Conservation (phyloP, 2,329 filamentous ascomycete species). For the Stachybotrys echinatus region DNA sequence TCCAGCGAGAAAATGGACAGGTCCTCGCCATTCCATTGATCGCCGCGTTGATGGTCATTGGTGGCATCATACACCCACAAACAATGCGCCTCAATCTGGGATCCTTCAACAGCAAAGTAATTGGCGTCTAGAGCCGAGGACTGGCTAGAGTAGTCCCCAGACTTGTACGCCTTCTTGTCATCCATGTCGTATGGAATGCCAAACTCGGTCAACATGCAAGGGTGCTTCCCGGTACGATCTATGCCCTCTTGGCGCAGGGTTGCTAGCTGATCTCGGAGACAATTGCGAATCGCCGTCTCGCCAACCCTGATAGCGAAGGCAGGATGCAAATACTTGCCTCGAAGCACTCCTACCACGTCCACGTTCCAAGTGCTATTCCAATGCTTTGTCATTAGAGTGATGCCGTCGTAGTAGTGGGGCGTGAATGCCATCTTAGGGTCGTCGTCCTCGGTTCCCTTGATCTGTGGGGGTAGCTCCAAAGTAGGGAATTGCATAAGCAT, state of each 20-base stretch:
- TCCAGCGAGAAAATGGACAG: slow-evolving; percentile 84
- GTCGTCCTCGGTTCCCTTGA: slow-evolving; percentile 85
- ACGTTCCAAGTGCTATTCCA: slow-evolving; percentile 99
- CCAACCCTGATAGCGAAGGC: slow-evolving; percentile 91
- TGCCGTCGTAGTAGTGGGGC: slow-evolving; percentile 93
- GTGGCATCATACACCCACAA: slow-evolving; percentile 80
- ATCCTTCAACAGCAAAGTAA: slow-evolving; percentile 85
- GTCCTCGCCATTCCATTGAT: slow-evolving; percentile 97
- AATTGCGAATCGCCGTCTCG: slow-evolving; percentile 90
- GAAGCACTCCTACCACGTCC: slow-evolving; percentile 86
- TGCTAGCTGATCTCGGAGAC: slow-evolving; percentile 79
- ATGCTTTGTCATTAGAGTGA: slow-evolving; percentile 96
- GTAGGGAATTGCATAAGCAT: slow-evolving; percentile 90
- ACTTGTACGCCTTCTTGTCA: slow-evolving; percentile 89
- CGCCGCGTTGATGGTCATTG: slow-evolving; percentile 85
- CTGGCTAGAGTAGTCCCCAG: slow-evolving; percentile 91
- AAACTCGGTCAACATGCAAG: slow-evolving; percentile 88
- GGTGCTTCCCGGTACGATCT: slow-evolving; percentile 84
- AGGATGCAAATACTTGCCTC: slow-evolving; percentile 82
- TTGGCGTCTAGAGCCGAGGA: slow-evolving; percentile 93
- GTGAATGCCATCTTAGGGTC: slow-evolving; percentile 88
- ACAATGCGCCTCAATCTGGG: slow-evolving; percentile 77
- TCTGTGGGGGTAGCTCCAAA: slow-evolving; percentile 80
- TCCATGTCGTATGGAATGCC: slow-evolving; percentile 99
- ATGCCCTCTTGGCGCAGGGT: slow-evolving; percentile 80